A percentile compares a stretch with the other conserved stretches of the same genome.
phyloP scores from a whole-genome alignment of 1,284 basidiomycete genomes.

The Rhodotorula mucilaginosa region DNA sequence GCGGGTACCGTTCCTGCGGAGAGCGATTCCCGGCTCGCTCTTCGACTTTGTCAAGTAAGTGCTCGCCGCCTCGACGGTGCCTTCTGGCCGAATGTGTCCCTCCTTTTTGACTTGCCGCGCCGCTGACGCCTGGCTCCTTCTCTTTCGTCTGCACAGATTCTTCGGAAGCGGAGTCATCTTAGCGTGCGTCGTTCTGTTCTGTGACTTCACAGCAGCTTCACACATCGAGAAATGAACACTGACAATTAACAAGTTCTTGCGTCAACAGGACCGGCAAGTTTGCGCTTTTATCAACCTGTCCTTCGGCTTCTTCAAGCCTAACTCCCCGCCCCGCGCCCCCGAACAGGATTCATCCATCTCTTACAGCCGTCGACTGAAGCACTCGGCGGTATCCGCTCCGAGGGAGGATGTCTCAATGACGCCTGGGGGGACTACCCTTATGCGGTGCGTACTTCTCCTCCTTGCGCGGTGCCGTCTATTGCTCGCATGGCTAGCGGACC shows the following conservation, averaged over 20 bases:
- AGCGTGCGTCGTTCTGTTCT: slow-evolving; percentile 61
- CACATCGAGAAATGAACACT: neutral
- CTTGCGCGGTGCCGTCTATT: neutral
- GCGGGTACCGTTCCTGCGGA: slow-evolving; percentile 51
- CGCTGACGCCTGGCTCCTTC: neutral
- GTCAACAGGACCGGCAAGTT: neutral
- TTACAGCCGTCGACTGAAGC: slow-evolving; percentile 49
- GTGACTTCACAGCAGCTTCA: too few species aligned
- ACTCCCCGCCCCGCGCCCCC: neutral
- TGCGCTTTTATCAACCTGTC: slow-evolving; percentile 49
- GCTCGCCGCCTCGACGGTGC: neutral
- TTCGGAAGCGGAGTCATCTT: slow-evolving; percentile 54
- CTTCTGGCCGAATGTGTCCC: too few species aligned
- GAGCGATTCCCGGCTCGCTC: slow-evolving; percentile 43
- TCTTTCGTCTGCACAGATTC: neutral
- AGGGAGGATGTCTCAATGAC: slow-evolving; percentile 66
- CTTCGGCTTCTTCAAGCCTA: slow-evolving; percentile 50
- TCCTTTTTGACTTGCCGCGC: neutral
- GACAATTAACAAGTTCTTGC: neutral
- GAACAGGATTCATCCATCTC: slow-evolving; percentile 58
- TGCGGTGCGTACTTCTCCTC: slow-evolving; percentile 21
- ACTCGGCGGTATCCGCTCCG: slow-evolving; percentile 53
- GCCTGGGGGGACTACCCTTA: slow-evolving; percentile 47
- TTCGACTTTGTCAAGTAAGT: slow-evolving; percentile 69
- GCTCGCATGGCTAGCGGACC: too few species aligned